Evolutionary conservation across 2,329 filamentous ascomycete species (phyloP), one percentile per base, ranked within the genome.

Genomic region (Metarhizium robertsii): DNA sequence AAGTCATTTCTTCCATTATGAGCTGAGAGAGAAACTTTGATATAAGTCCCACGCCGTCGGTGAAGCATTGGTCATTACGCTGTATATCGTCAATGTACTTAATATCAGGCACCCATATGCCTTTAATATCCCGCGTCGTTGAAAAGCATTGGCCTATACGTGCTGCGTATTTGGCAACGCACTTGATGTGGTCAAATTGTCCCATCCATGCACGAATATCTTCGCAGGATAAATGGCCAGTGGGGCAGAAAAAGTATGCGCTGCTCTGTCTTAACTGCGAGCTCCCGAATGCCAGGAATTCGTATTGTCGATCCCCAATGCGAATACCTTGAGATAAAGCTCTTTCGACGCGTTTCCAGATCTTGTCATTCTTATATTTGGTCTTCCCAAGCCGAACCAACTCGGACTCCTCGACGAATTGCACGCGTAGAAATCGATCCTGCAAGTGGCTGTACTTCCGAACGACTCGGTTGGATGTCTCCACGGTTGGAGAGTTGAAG

Each of bases 131-230:
- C 57, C 88, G 77, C 0, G 94, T 99, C 0, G 92, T 96, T 0
- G 94, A 96, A 66, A 99, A 96, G 67, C 92, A 96, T 70, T 97
- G 94, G 0, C 94, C 94, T 18, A 97, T 75, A 32, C 94, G 83
- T 32, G 94, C 90, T 50, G 90, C 88, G 67, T 92, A 89, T 65
- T 95, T 96, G 34, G 92, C 92, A n/a, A 95, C 81, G 30, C 87
- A 81, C 55, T 79, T 83, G 68, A 96, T 96, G 59, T 90, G 81
- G 14, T 77, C 78, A 63, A 99, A 95, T 14, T 87, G 74, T 0
- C 94, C 94, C 87, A 97, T 95, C 83, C 88, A 92, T 36, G 76
- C 69, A 4, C 92, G 86, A 56, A 99, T 96, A 52, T 86, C 78
- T 18, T 87, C 80, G 53, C 90, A 90, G 1, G 83, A 86, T 7